Percentiles rank a stretch among this genome's conserved stretches.
Conservation (phyloP, 2,329 filamentous ascomycete species). For the Fusarium compactum region DNA sequence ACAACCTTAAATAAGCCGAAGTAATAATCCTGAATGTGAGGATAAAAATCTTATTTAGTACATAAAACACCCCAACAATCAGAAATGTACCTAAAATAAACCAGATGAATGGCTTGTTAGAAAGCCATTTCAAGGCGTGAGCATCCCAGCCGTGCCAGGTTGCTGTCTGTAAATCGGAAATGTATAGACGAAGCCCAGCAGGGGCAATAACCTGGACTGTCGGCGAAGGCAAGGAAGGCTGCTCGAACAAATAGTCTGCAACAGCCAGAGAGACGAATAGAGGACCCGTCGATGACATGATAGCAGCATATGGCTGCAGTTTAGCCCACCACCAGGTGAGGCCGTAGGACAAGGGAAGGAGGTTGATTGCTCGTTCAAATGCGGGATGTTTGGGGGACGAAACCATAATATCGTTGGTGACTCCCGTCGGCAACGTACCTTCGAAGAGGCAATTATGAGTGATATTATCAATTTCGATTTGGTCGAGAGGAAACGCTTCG, state of each 20-base stretch:
- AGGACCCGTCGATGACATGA: slow-evolving; percentile 83
- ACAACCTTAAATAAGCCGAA: too few relatives aligned
- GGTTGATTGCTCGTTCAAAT: slow-evolving; percentile 76
- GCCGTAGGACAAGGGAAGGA: slow-evolving; percentile 72
- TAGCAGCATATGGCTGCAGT: slow-evolving; percentile 76
- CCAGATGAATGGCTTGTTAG: slow-evolving; percentile 51
- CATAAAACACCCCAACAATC: too few relatives aligned
- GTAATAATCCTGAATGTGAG: too few relatives aligned
- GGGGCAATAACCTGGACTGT: slow-evolving; percentile 47
- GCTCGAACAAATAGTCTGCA: slow-evolving; percentile 75
- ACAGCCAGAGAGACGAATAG: slow-evolving; percentile 81
- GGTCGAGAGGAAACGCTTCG: slow-evolving; percentile 44
- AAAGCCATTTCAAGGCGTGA: slow-evolving; percentile 61
- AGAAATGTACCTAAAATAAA: background rate
- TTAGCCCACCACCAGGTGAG: slow-evolving; percentile 69
- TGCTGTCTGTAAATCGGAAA: slow-evolving; percentile 54
- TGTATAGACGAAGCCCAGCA: slow-evolving; percentile 45
- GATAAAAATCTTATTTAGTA: too few relatives aligned
- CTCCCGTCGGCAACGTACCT: slow-evolving; percentile 77
- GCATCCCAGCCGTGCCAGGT: slow-evolving; percentile 62
- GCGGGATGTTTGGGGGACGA: slow-evolving; percentile 79
- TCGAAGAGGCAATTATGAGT: slow-evolving; percentile 48
- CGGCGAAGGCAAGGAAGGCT: slow-evolving; percentile 50
- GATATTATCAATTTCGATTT: slow-evolving; percentile 41
- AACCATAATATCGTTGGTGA: slow-evolving; percentile 86